A percentile compares a stretch with the other conserved stretches of the same genome.
Conservation (phyloP, 208 protist species). For the Crithidia acanthocephali region DNA sequence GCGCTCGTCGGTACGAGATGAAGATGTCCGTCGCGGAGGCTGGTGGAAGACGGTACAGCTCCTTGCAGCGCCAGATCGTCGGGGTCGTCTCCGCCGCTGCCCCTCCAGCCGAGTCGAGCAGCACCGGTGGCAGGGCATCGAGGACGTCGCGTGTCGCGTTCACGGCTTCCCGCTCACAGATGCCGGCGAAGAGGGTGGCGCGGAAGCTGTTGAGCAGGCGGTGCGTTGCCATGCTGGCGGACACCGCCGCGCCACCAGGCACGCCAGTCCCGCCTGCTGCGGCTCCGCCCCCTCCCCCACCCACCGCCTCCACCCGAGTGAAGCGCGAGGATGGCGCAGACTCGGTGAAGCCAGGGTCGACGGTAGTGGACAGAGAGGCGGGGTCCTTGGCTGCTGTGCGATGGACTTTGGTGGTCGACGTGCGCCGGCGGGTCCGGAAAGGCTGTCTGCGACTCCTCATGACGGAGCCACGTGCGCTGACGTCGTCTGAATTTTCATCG, state of each 20-base stretch:
- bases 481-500: conserved; percentile 14
- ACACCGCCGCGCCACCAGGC: background rate
- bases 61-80: conserved; percentile 27
- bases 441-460: background rate
- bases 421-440: background rate
- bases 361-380: background rate
- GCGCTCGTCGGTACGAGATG: conserved; percentile 42
- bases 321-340: conserved; percentile 1
- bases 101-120: too few species aligned
- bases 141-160: background rate
- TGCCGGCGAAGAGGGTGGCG: conserved; percentile 60
- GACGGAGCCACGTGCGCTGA: background rate
- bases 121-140: background rate
- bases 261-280: background rate
- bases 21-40: conserved; percentile 40
- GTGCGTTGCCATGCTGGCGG: conserved; percentile 53
- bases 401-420: background rate
- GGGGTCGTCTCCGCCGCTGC: background rate
- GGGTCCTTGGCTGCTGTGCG: background rate
- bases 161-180: conserved; percentile 25
- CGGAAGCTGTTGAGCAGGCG: conserved; percentile 76
- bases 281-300: too few species aligned
- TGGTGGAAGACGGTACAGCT: conserved; percentile 38
- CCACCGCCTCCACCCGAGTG: background rate
- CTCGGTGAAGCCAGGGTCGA: background rate